Base-by-base conservation (phyloP, 805 yeast species). In the Spathaspora sp. region DNA sequence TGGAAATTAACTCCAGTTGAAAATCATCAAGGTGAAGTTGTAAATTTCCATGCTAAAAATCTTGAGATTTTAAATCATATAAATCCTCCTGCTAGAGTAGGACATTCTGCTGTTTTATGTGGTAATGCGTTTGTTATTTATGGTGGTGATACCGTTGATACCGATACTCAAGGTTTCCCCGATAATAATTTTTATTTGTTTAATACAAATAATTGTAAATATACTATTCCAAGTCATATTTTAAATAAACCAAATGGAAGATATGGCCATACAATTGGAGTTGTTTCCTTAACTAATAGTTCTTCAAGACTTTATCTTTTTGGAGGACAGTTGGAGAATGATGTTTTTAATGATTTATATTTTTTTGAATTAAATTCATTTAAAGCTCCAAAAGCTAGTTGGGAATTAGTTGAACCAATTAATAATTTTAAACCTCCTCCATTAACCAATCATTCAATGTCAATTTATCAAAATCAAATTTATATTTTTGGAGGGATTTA, bases 81-180 rank as follows among this genome's bases (percentile, higher is more conserved):
- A 48, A 82, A 89, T 16, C 97, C 97, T 1, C 93, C 97, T 17
- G 97, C 98, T 32, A 83, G 99, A 60, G 97, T 93, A 6, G 98
- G 98, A 3, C 99, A 94, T 69, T 89, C 97, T 5, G 80, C 96
- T 1, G 87, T 92, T 9, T 76, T 93, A 32, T 86, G 96, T 54
- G 99, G 98, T 12, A 93, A 92, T 63, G 98, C 98, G 1, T 94
- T 86, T 62, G 91, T 94, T 44, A 82, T 94, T 12, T 93, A 89
- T 69, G 99, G 98, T 35, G 99, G 99, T 61, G 99, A 94, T 65
- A 94, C 98, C 1, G 87, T 85, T 40, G 87, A 84, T 48, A 86
- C 91, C 35, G 90, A 87, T 62, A 80, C 79, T 47, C 77, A 78
- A 48, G 90, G 90, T 5, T 83, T 81, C 51, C 85, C 96, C 57